These are phyloP conservation scores for Echites panduratus DNA, from an alignment of 257 asterid genomes.

Conservation along the genomic window DNA sequence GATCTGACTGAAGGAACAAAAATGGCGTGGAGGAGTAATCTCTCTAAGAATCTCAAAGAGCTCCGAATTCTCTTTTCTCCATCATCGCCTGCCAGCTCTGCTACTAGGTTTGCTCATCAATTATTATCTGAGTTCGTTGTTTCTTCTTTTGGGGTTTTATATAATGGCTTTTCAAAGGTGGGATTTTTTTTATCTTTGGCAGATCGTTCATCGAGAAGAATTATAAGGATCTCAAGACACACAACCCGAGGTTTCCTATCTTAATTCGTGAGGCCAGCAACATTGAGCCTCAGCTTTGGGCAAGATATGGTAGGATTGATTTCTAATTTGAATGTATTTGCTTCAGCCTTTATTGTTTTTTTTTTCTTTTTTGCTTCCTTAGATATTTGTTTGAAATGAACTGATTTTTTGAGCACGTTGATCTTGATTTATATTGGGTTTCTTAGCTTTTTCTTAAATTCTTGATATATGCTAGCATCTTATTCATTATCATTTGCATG, in stretches of 20 bases:
- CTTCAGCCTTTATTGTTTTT: neutral
- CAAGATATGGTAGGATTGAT: conserved; percentile 62
- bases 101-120: conserved; percentile 45
- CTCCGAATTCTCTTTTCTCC: conserved; percentile 74
- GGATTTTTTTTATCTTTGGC: conserved; percentile 8
- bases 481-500: neutral
- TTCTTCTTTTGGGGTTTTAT: neutral
- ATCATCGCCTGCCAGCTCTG: conserved; percentile 56
- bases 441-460: neutral
- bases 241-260: conserved; percentile 77
- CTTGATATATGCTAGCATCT: neutral
- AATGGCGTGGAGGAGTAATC: conserved; percentile 90
- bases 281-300: conserved; percentile 94
- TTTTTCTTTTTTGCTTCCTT: neutral
- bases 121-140: neutral
- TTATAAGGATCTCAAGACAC: conserved; percentile 86
- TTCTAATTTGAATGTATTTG: neutral
- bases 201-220: conserved; percentile 70
- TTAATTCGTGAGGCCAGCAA: conserved; percentile 79
- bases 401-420: neutral
- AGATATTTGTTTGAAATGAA: neutral
- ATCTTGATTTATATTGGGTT: neutral
- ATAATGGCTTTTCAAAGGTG: neutral
- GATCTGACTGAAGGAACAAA: neutral
- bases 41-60: conserved; percentile 72